Percentiles rank a stretch among this genome's conserved stretches.
phyloP scores from a whole-genome alignment of 1,284 basidiomycete genomes.

The Agaricales sp. region DNA sequence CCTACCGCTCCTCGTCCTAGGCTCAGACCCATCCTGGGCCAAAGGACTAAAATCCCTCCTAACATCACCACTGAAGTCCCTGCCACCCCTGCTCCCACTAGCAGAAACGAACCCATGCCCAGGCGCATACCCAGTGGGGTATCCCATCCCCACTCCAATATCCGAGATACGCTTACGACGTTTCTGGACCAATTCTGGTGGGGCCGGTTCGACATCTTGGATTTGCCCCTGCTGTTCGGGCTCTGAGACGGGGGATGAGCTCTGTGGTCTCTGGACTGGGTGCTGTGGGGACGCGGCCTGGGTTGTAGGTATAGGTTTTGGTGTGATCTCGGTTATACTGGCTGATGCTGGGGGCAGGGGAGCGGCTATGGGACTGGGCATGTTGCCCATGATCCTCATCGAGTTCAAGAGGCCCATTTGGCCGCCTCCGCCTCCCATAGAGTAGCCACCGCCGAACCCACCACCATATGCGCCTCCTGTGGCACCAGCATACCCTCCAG shows the following conservation, averaged over 20 bases:
- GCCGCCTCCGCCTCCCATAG: neutral
- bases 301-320: neutral
- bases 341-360: neutral
- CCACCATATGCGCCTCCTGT: neutral
- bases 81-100: neutral
- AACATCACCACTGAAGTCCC: neutral
- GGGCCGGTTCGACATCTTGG: neutral
- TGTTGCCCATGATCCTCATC: no score
- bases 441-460: neutral
- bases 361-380: no score
- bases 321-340: neutral
- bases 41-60: no score
- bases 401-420: no score
- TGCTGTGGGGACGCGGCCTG: neutral
- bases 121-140: neutral
- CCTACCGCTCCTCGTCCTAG: no score
- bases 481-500: neutral
- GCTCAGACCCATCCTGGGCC: no score
- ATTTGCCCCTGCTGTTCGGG: neutral
- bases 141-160: neutral
- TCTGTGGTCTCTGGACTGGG: neutral
- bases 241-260: no score
- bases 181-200: neutral
- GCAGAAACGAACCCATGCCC: neutral
- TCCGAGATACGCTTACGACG: neutral